phyloP scores from a whole-genome alignment of 2,329 filamentous ascomycete genomes.

The Tetracladium maxilliforme region DNA sequence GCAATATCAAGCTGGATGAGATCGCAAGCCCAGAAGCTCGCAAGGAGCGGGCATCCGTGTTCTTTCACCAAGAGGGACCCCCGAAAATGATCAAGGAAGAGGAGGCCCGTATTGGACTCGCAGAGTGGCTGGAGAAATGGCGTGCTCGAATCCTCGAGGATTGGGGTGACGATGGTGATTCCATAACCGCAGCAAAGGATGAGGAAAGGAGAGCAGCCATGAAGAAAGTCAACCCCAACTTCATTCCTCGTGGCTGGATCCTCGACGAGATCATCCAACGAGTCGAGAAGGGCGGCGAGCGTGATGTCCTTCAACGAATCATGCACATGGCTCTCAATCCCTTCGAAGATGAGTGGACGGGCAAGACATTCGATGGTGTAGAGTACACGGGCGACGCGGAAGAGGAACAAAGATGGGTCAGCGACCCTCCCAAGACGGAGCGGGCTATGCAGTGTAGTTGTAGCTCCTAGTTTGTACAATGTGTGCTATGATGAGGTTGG shows the following conservation, averaged over 20 bases:
- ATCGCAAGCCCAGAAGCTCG: conserved; percentile 50
- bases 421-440: conserved; percentile 66
- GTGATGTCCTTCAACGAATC: conserved; percentile 60
- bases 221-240: conserved; percentile 85
- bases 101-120: conserved; percentile 49
- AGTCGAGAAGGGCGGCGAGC: conserved; percentile 72
- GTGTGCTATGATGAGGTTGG: too few relatives aligned
- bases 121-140: conserved; percentile 79
- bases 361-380: conserved; percentile 31
- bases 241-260: conserved; percentile 81
- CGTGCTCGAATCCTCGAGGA: conserved; percentile 56
- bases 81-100: conserved; percentile 41
- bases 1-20: conserved; percentile 43
- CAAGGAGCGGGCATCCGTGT: conserved; percentile 49
- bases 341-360: conserved; percentile 73
- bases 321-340: conserved; percentile 77
- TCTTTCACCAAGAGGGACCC: conserved; percentile 68
- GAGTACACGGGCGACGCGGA: conserved; percentile 44
- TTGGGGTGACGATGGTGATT: conserved; percentile 43
- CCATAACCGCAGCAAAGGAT: conserved; percentile 31
- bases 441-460: conserved; percentile 90
- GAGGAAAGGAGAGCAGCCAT: conserved; percentile 54
- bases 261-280: conserved; percentile 84
- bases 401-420: conserved; percentile 72
- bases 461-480: conserved; percentile 71